Base-by-base conservation (phyloP, 2,329 filamentous ascomycete species). In the Juglanconis sp. region DNA sequence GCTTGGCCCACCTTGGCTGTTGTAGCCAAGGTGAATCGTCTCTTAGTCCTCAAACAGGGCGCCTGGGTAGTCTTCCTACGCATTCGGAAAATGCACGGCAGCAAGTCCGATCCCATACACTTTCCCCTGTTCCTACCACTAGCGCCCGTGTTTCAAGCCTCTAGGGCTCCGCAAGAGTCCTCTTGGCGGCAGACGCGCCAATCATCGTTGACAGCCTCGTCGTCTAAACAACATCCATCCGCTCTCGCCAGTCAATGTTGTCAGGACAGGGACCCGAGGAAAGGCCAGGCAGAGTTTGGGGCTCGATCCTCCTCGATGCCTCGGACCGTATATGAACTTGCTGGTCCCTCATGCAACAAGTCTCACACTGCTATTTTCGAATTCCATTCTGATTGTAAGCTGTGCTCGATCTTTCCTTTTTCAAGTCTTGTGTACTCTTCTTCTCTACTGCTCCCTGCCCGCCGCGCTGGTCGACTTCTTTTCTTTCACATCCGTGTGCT, bases 371-470 rank as follows among this genome's bases (percentile, higher is more conserved):
- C 17, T 24, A 24, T 46, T 17, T 5, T 40, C 47, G 44, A 49
- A 49, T 51, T 56, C 34, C 48, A 46, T 55, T 53, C 6, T 49
- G 58, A 51, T 63, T 65, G 17, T 24, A 65, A 75, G 72, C 73
- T 74, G 72, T 66, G 73, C 72, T 75, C 73, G 63, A 65, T 66
- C 65, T 48, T 51, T 67, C 68, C 63, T 54, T 63, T 66, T 65
- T 68, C 66, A 65, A 68, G 63, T 68, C 56, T 63, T 64, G 52
- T 67, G 68, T 65, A 63, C 54, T 66, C 32, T 66, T 62, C 71
- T 72, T 70, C 72, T 68, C 69, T 72, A 69, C 69, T 66, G 17
- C 17, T 24, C 17, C 17, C 17, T 24, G 17, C 17, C 17, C 17
- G 17, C 17, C 17, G 17, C 69, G 69, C 72, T 73, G 69, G 71